These are phyloP conservation scores for Metarhizium guizhouense DNA, from an alignment of 2,329 filamentous ascomycete genomes.

Conservation along the genomic window DNA sequence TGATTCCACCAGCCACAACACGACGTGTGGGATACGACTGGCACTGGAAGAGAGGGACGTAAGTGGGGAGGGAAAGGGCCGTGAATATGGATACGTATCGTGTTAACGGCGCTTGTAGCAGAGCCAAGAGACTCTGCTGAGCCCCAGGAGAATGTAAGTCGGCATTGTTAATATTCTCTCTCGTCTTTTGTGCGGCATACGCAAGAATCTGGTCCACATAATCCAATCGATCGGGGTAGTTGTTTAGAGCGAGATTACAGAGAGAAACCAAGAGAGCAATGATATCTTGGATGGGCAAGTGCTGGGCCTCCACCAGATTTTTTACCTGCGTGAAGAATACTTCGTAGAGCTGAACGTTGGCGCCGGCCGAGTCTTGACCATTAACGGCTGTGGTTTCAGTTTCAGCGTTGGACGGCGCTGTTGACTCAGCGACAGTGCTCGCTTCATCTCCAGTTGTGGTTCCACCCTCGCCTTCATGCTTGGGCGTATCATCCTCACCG, in stretches of 20 bases:
- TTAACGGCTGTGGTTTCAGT: conserved; percentile 40
- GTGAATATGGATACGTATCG: conserved; percentile 93
- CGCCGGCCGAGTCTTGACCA: conserved; percentile 33
- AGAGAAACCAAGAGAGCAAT: conserved; percentile 91
- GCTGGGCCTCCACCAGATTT: conserved; percentile 83
- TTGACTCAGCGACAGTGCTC: conserved; percentile 20
- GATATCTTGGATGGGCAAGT: conserved; percentile 87
- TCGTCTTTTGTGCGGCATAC: conserved; percentile 79
- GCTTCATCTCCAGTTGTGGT: conserved; percentile 20
- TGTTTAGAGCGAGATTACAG: conserved; percentile 86
- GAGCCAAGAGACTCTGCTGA: conserved; percentile 79
- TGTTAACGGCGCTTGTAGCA: conserved; percentile 84
- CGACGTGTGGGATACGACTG: conserved; percentile 90
- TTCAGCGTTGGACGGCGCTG: conserved; percentile 33
- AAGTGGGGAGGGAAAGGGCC: conserved; percentile 85
- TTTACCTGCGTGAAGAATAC: conserved; percentile 96
- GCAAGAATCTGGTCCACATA: conserved; percentile 92
- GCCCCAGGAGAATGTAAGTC: conserved; percentile 82
- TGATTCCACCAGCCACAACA: conserved; percentile 83
- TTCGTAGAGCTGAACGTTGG: conserved; percentile 84
- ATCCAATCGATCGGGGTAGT: conserved; percentile 86
- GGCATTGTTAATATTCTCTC: conserved; percentile 86
- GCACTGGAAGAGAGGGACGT: conserved; percentile 78
- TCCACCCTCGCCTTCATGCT: conserved; percentile 6
- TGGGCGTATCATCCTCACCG: conserved; percentile 21